A percentile compares a stretch with the other conserved stretches of the same genome.
phyloP scores from a whole-genome alignment of 305 asterid species.

The Stenogyne calaminthoides region DNA sequence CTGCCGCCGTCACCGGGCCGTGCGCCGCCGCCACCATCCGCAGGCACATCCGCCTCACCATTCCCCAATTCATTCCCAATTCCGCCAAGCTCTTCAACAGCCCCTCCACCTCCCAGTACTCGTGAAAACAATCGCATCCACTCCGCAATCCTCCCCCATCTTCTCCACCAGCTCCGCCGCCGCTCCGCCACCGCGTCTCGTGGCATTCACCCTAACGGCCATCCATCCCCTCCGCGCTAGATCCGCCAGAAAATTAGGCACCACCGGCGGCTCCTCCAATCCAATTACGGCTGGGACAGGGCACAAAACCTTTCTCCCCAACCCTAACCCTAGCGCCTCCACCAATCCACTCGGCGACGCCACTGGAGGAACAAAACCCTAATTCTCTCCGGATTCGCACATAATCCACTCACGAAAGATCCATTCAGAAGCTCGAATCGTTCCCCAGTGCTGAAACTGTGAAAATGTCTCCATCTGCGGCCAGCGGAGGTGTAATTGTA shows the following conservation, averaged over 20 bases:
- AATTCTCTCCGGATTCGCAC: conserved; percentile 51
- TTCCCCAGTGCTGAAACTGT: conserved; percentile 66
- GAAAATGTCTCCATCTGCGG: conserved; percentile 50
- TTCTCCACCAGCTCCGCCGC: conserved; percentile 48
- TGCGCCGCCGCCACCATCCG: conserved; percentile 77
- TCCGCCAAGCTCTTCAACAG: conserved; percentile 70
- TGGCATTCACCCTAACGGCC: conserved; percentile 53
- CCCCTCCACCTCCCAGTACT: conserved; percentile 91
- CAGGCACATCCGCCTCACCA: conserved; percentile 70
- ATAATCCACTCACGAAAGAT: conserved; percentile 42
- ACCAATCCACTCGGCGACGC: conserved; percentile 67
- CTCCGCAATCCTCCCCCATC: conserved; percentile 52
- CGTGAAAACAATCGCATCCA: conserved; percentile 82
- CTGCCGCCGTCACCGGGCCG: conserved; percentile 84
- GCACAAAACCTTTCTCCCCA: conserved; percentile 59
- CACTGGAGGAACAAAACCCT: conserved; percentile 56
- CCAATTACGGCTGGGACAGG: conserved; percentile 75
- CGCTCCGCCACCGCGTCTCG: conserved; percentile 69
- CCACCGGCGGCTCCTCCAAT: conserved; percentile 76
- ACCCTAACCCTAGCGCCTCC: conserved; percentile 59
- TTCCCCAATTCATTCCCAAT: conserved; percentile 66
- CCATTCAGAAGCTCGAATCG: conserved; percentile 66
- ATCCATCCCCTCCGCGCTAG: conserved; percentile 60
- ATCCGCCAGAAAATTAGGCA: conserved; percentile 57
- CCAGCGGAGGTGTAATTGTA: conserved; percentile 37